phyloP scores from a whole-genome alignment of 306 rosid species.

The Lathyrus aphaca region DNA sequence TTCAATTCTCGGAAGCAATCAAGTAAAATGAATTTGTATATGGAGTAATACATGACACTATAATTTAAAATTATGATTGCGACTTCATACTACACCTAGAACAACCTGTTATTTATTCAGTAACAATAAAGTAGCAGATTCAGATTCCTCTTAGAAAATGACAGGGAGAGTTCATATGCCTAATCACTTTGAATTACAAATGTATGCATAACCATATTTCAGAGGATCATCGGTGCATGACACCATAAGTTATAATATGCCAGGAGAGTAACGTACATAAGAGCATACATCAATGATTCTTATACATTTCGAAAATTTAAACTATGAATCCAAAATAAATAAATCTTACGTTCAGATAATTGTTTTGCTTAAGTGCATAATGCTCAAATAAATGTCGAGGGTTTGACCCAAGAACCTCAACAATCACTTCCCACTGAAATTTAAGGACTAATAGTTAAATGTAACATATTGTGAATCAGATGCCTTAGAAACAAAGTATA shows the following conservation, averaged over 20 bases:
- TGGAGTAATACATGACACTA: constrained; percentile 1
- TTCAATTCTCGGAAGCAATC: neutral
- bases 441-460: too few species aligned
- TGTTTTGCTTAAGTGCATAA: too few species aligned
- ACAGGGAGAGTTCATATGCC: neutral
- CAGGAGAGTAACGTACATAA: neutral
- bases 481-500: too few species aligned
- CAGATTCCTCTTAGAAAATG: neutral
- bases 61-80: constrained; percentile 18
- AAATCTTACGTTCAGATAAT: too few species aligned
- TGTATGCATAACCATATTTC: neutral
- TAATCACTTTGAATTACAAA: constrained; percentile 24
- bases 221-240: neutral
- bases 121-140: constrained; percentile 1
- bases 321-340: too few species aligned
- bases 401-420: too few species aligned
- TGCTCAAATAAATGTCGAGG: too few species aligned
- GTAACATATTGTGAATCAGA: too few species aligned
- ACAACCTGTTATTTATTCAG: too few species aligned
- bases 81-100: too few species aligned
- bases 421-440: too few species aligned
- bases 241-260: neutral
- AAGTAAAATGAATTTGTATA: neutral
- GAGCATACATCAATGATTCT: constrained; percentile 11
- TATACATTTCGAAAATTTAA: neutral